phyloP scores from a whole-genome alignment of 2,329 filamentous ascomycete genomes.

The Teratosphaeria destructans region DNA sequence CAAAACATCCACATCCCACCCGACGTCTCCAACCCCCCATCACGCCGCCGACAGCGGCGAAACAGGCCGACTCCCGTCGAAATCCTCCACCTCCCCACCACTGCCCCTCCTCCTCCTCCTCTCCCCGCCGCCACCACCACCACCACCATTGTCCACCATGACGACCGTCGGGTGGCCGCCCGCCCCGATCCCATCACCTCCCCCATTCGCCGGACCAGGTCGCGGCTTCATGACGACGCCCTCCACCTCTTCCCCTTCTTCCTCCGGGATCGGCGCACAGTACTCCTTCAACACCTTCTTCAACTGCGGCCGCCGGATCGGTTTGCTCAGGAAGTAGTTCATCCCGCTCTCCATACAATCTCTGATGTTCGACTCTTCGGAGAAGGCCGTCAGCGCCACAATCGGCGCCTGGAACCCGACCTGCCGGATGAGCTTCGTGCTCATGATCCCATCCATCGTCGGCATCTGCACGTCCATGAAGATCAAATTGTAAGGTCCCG shows the following conservation, averaged over 20 bases:
- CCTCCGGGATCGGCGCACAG: conserved; percentile 67
- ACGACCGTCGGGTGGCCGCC: not conserved
- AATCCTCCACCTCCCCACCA: no score
- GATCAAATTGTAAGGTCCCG: conserved; percentile 64
- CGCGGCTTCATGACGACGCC: not conserved
- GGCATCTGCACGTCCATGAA: conserved; percentile 97
- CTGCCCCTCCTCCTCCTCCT: no score
- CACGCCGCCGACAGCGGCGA: not conserved
- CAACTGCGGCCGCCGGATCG: conserved; percentile 69
- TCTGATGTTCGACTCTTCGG: conserved; percentile 67
- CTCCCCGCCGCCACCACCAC: not conserved
- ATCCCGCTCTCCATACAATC: conserved; percentile 72
- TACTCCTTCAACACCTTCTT: conserved; percentile 76
- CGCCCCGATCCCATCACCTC: not conserved
- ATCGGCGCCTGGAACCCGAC: conserved; percentile 84
- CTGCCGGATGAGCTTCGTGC: conserved; percentile 71
- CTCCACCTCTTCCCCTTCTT: conserved; percentile 37
- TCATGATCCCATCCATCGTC: conserved; percentile 80
- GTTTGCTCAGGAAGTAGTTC: conserved; percentile 71
- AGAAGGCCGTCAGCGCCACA: conserved; percentile 81
- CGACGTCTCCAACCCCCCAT: not conserved
- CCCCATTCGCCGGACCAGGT: not conserved
- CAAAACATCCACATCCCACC: not conserved
- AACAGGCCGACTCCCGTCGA: not conserved
- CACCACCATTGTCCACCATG: not conserved